These are phyloP conservation scores for Salmacisia buchloeana DNA, from an alignment of 1,284 basidiomycete species.

Conservation along the genomic window DNA sequence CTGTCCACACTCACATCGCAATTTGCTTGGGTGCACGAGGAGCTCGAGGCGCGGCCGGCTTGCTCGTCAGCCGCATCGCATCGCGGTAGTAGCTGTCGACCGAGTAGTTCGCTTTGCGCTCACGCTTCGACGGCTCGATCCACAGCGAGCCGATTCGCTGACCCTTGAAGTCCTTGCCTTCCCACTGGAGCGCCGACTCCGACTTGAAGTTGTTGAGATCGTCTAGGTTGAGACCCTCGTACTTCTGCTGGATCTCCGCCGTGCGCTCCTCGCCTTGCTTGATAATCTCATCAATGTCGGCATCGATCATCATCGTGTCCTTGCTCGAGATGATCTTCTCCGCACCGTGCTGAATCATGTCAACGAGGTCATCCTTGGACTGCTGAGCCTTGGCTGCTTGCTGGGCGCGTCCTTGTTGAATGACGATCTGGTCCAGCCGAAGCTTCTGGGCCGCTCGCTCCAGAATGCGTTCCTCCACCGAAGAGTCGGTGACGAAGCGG, in stretches of 20 bases:
- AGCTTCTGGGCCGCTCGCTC: constrained; percentile 95
- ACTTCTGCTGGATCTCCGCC: constrained; percentile 80
- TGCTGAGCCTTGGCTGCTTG: constrained; percentile 64
- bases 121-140: constrained; percentile 88
- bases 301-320: constrained; percentile 65
- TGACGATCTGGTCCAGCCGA: constrained; percentile 90
- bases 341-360: constrained; percentile 98
- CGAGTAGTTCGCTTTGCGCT: constrained; percentile 91
- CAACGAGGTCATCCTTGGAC: constrained; percentile 91
- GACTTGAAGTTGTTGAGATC: constrained; percentile 96
- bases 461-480: constrained; percentile 94
- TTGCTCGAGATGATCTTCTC: constrained; percentile 86
- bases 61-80: constrained; percentile 66
- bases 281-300: constrained; percentile 93
- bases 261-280: constrained; percentile 73
- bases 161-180: constrained; percentile 80
- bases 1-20: constrained; percentile 59
- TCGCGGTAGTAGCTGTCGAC: constrained; percentile 76
- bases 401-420: constrained; percentile 80
- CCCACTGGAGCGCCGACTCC: constrained; percentile 76
- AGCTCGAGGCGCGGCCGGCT: constrained; percentile 71
- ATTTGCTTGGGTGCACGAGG: constrained; percentile 86
- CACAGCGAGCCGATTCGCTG: constrained; percentile 60
- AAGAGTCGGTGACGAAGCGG: constrained; percentile 90
- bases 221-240: constrained; percentile 85